Evolutionary conservation across 2,329 filamentous ascomycete genomes (phyloP), one percentile per base, ranked within the genome.

Genomic region (Clonostachys sp.): DNA sequence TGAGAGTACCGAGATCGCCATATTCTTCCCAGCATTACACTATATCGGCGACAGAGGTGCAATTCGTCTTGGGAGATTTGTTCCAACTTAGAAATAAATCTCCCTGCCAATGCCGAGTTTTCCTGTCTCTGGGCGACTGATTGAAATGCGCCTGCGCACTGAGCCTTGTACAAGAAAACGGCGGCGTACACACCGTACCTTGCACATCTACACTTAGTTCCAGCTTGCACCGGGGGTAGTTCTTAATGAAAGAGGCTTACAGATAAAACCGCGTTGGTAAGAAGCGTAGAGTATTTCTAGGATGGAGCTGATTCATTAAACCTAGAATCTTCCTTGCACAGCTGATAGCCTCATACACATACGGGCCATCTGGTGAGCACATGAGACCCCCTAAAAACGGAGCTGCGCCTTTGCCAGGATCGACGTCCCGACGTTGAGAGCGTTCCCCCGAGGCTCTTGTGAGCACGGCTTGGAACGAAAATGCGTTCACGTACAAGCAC

Each of bases 21-120:
- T 86, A 88, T 63, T 83, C 87, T 38, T 81, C 72, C 38, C 80
- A 83, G 58, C 73, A 81, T 43, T 81, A 81, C 70, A 48, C 74
- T 74, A 51, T 84, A 80, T 18, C 84, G 81, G 48, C 83, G 77
- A 83, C 83, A 87, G 58, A 83, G 82, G 65, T 87, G 87, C 49
- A 87, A 81, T 60, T 86, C 77, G 4, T n/a, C 77, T n/a, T 74
- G 71, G 16, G 84, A 84, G 50, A 87, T 84, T 36, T 69, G 65
- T 58, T 76, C 81, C 78, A 88, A 87, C 40, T 85, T 80, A 61
- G 89, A 82, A 71, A 88, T 88, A 63, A 78, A 78, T 55, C 86
- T 75, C 57, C 85, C 70, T 55, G 67, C 68, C 55, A 71, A 71
- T 47, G 85, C 72, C 53, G 83, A 61, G 45, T 55, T 62, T 56